Conservation (phyloP, 306 rosid species). For the Parietaria judaica region DNA sequence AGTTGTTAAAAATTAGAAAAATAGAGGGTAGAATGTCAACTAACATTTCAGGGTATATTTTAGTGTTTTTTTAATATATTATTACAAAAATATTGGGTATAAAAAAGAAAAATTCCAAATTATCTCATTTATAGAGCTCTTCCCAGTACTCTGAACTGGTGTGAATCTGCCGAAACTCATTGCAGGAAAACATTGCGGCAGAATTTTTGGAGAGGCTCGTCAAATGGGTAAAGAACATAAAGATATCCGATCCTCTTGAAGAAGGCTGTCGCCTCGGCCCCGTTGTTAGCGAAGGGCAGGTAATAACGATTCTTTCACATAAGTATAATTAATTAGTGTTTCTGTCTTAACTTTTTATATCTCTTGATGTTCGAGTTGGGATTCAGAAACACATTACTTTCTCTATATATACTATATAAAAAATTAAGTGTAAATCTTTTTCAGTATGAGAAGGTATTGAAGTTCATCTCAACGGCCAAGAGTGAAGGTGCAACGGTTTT, state of each 20-base stretch:
- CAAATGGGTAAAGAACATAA: conserved; percentile 73
- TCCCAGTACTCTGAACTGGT: background rate
- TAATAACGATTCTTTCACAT: too few species aligned
- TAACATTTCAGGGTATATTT: too few species aligned
- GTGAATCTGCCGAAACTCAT: conserved; percentile 12
- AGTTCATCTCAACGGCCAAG: conserved; percentile 72
- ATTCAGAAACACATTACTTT: background rate
- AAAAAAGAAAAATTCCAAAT: too few species aligned
- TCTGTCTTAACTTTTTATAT: too few species aligned
- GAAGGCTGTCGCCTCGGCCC: conserved; percentile 99
- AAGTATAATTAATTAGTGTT: too few species aligned
- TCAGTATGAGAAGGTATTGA: conserved; percentile 83
- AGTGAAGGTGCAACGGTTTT: conserved; percentile 85
- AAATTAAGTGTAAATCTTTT: conserved; percentile 11
- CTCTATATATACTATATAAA: conserved; percentile 5
- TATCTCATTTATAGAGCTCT: background rate
- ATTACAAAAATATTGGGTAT: too few species aligned
- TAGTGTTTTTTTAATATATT: too few species aligned
- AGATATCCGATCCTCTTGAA: conserved; percentile 90
- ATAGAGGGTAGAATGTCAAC: too few species aligned
- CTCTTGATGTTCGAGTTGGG: background rate
- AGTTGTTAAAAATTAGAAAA: too few species aligned
- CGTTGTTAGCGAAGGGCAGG: conserved; percentile 88
- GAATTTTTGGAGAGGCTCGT: conserved; percentile 69
- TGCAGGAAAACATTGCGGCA: conserved; percentile 80